Percentiles rank a stretch among this genome's conserved stretches.
Evolutionary conservation across 306 rosid species (phyloP).

Genomic region (Arachis hypogaea): DNA sequence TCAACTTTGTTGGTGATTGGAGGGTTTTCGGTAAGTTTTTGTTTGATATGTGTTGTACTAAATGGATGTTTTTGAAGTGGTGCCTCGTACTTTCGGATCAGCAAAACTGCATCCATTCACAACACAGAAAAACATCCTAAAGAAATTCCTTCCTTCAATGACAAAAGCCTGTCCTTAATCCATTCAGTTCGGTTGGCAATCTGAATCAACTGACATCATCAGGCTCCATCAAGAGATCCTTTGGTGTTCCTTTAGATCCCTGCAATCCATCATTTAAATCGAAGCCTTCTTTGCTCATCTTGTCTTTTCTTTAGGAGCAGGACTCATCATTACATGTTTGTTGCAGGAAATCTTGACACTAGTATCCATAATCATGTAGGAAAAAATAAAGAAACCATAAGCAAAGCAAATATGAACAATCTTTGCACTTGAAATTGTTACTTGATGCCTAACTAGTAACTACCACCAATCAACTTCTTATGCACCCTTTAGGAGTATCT

Average conservation of each 20-base stretch:
- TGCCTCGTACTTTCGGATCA: background rate
- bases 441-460: too few relatives aligned
- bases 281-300: too few relatives aligned
- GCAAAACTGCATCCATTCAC: background rate
- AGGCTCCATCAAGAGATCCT: background rate
- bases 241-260: too few relatives aligned
- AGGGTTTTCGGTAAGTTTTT: slow-evolving; percentile 48
- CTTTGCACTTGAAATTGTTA: too few relatives aligned
- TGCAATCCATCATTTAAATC: too few relatives aligned
- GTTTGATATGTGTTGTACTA: slow-evolving; percentile 16
- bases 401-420: too few relatives aligned
- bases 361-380: too few relatives aligned
- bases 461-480: too few relatives aligned
- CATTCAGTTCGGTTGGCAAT: background rate
- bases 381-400: too few relatives aligned
- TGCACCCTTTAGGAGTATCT: too few relatives aligned
- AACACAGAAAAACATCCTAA: background rate
- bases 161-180: background rate
- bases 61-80: background rate
- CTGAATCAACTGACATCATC: background rate
- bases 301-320: background rate
- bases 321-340: too few relatives aligned
- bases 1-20: slow-evolving; percentile 55
- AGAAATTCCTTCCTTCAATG: background rate
- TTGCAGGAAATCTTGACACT: too few relatives aligned